Conservation (phyloP, 345 rosid genomes). For the Orychophragmus violaceus region DNA sequence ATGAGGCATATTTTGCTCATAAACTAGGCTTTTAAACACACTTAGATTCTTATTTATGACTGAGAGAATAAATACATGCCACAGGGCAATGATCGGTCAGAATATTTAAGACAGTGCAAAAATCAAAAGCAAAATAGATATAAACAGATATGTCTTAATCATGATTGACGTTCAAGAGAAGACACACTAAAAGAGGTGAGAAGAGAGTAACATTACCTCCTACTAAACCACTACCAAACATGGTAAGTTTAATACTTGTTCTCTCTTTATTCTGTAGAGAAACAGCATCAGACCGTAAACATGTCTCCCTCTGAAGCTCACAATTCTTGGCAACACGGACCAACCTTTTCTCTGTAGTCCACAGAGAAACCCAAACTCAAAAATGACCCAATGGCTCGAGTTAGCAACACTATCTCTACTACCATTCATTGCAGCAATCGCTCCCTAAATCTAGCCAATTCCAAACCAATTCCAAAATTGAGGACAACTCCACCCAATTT, state of each 20-base stretch:
- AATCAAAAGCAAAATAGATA: neutral
- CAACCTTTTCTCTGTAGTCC: constrained; percentile 3
- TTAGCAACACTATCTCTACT: neutral
- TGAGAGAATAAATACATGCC: neutral
- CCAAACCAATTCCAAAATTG: neutral
- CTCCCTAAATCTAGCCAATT: neutral
- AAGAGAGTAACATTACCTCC: constrained; percentile 24
- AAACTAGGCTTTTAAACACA: neutral
- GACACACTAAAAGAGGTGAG: neutral
- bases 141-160: neutral
- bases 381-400: neutral
- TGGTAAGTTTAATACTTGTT: constrained; percentile 10
- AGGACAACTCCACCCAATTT: neutral
- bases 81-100: neutral
- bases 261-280: constrained; percentile 7
- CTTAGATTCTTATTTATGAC: neutral
- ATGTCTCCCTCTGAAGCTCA: constrained; percentile 8
- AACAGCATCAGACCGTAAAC: constrained; percentile 8
- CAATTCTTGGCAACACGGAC: constrained; percentile 17
- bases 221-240: constrained; percentile 20
- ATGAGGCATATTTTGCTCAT: neutral
- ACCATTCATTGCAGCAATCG: neutral
- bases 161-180: neutral
- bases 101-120: neutral
- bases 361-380: neutral